Evolutionary conservation across 305 asterid genomes (phyloP), one percentile per base, ranked within the genome.

Genomic region (Salvia sclarea): DNA sequence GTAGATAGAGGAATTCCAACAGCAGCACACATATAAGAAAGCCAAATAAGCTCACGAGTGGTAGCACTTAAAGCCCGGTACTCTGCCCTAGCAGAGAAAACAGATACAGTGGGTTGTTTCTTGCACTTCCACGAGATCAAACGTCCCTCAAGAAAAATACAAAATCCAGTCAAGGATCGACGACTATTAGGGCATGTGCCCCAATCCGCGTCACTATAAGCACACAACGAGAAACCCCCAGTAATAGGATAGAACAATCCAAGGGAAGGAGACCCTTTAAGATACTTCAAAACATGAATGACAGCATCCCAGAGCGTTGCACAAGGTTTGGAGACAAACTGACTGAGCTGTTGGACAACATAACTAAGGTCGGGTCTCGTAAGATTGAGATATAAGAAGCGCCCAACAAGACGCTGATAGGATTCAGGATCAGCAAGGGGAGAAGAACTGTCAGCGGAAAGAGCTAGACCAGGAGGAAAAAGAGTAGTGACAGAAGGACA

Each of bases 141-240:
- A 3, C 18, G 3, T 0, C 0, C 8, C 0, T 61, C 71, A 1
- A 66, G 10, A 6, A 49, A 65, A 0, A 64, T 9, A 14, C 18
- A 45, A 10, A 9, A 65, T 0, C 45, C 70, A 0, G 37, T 50
- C 0, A 48, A 4, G 0, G 33, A 44, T 8, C 30, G 12, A 0
- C 33, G 0, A 0, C 59, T 48, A 6, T 10, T n/a, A 0, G 0
- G 0, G 1, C 33, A 65, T 0, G 35, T 1, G 0, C 47, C 70
- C 70, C 60, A 49, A 2, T 49, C 70, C 0, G 70, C 70, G 50
- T 65, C 70, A 20, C 48, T 6, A 1, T 14, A 9, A 20, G 43
- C 25, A 0, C 6, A 1, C 8, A 57, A 0, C 0, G 1, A 0
- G 4, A 43, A n/a, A 3, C 0, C 8, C 0, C 14, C n/a, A 0